Percentiles rank a stretch among this genome's conserved stretches.
phyloP scores from a whole-genome alignment of 495 filamentous ascomycete genomes.

The Daldinia decipiens region DNA sequence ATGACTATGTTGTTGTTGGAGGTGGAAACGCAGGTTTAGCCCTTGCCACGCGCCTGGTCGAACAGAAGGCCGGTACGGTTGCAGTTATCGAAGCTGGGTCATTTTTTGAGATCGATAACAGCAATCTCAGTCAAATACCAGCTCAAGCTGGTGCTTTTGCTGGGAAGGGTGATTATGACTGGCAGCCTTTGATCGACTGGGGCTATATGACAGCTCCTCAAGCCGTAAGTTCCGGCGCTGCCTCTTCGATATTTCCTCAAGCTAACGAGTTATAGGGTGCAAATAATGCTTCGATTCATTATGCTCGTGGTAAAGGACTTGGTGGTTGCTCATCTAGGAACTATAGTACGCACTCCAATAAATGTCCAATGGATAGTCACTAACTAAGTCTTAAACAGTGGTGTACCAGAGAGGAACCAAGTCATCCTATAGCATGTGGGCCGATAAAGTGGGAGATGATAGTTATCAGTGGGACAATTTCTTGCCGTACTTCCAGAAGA shows the following conservation, averaged over 20 bases:
- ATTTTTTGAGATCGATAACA: constrained; percentile 60
- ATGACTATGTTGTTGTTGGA: constrained; percentile 80
- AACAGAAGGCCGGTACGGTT: constrained; percentile 35
- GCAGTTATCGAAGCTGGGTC: constrained; percentile 67
- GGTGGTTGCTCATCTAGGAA: constrained; percentile 53
- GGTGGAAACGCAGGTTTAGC: constrained; percentile 65
- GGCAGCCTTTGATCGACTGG: constrained; percentile 61
- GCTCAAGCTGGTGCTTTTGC: constrained; percentile 8
- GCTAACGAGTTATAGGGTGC: constrained; percentile 22
- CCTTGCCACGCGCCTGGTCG: constrained; percentile 60
- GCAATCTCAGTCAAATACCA: constrained; percentile 57
- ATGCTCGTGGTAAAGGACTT: constrained; percentile 56
- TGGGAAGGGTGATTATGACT: constrained; percentile 23
- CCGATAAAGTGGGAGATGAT: constrained; percentile 64
- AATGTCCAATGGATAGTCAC: not conserved
- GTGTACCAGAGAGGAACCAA: constrained; percentile 48
- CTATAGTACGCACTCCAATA: not conserved
- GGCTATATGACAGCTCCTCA: constrained; percentile 50
- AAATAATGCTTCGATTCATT: constrained; percentile 45
- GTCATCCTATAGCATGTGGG: constrained; percentile 55
- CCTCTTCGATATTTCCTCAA: not conserved
- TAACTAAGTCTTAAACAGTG: not conserved
- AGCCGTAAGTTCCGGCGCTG: constrained; percentile 2
- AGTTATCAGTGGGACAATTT: constrained; percentile 64
- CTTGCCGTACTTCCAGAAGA: constrained; percentile 66